Conservation (phyloP, 805 yeast species). For the Zygoascus biomembranicola region DNA sequence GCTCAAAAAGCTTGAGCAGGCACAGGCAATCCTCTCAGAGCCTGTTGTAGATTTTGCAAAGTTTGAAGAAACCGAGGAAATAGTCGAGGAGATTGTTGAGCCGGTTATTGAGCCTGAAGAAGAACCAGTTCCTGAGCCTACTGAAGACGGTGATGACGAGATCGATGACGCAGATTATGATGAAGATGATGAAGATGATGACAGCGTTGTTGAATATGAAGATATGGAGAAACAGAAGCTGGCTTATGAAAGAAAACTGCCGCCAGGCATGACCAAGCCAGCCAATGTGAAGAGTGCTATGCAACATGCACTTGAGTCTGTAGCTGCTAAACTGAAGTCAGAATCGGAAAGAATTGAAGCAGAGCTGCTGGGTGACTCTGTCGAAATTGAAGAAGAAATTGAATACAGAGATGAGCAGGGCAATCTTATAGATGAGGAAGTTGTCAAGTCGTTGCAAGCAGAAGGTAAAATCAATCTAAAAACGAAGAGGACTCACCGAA, state of each 20-base stretch:
- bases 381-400: slow-evolving; percentile 8
- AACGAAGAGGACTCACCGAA: slow-evolving; percentile 3
- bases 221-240: neutral
- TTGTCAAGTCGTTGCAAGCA: slow-evolving; percentile 10
- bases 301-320: neutral
- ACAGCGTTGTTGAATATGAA: neutral
- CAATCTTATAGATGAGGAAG: slow-evolving; percentile 24
- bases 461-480: slow-evolving; percentile 15
- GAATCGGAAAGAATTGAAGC: neutral
- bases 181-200: neutral
- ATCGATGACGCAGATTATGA: slow-evolving; percentile 1
- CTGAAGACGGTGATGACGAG: neutral
- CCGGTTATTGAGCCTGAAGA: slow-evolving; percentile 4
- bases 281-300: neutral
- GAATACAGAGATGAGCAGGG: slow-evolving; percentile 34
- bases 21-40: neutral
- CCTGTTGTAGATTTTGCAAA: neutral
- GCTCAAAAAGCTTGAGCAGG: neutral
- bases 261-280: neutral
- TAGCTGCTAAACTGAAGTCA: neutral
- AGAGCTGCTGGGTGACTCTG: neutral
- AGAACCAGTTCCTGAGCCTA: slow-evolving; percentile 3
- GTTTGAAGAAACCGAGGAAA: neutral
- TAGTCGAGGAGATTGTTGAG: neutral
- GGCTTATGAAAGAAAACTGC: neutral